Percentiles rank a stretch among this genome's conserved stretches.
phyloP scores from a whole-genome alignment of 2,329 filamentous ascomycete genomes.

The Pestalotiopsis sp. region DNA sequence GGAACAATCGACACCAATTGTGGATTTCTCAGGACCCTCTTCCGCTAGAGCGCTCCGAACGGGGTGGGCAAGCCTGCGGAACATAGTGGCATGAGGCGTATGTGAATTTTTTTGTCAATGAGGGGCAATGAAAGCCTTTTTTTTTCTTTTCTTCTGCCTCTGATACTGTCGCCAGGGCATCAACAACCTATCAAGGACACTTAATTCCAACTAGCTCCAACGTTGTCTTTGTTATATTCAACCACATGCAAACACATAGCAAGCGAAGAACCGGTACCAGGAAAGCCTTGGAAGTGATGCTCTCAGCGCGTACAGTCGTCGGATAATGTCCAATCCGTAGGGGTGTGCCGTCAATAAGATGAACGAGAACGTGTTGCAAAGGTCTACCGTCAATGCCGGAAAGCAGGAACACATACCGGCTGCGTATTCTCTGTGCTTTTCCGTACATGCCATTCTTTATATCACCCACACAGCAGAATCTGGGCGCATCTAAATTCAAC shows the following conservation, averaged over 20 bases:
- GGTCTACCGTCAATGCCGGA: background rate
- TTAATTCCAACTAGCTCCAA: background rate
- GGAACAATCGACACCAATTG: background rate
- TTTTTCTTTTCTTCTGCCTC: background rate
- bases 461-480: background rate
- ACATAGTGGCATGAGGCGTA: background rate
- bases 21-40: constrained; percentile 10
- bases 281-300: background rate
- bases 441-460: background rate
- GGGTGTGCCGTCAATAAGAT: background rate
- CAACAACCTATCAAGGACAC: background rate
- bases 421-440: background rate
- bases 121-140: background rate
- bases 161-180: background rate
- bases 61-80: background rate
- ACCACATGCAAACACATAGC: background rate
- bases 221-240: background rate
- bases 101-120: background rate
- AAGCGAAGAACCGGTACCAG: too few species aligned
- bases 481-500: background rate
- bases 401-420: background rate
- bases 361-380: background rate
- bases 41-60: background rate
- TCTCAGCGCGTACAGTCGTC: background rate
- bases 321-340: background rate